Evolutionary conservation across 768 basidiomycete species (phyloP).

Genomic region (Mycena haematopus): DNA sequence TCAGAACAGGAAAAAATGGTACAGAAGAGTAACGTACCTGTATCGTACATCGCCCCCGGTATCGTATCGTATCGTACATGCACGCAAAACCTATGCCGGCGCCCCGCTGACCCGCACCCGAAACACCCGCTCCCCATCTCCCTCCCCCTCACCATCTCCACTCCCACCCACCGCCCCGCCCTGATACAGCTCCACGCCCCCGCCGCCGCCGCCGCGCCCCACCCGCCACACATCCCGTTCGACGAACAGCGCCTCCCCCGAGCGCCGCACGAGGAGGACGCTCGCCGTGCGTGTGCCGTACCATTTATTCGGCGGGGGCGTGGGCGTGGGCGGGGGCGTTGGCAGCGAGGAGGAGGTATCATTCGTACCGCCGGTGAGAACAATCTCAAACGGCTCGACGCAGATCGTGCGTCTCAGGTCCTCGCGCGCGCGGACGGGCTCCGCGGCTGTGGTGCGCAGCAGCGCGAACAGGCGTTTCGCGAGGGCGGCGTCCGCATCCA

Average conservation of each 20-base stretch:
- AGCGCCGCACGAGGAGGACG: constrained; percentile 66
- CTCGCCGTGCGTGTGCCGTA: constrained; percentile 79
- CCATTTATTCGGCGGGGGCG: background rate
- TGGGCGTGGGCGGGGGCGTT: too few species aligned
- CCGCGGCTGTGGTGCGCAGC: constrained; percentile 59
- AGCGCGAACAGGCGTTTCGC: constrained; percentile 66
- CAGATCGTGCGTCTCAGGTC: constrained; percentile 70
- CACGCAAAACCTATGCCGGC: background rate
- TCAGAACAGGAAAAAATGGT: background rate
- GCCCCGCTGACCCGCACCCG: constrained; percentile 25
- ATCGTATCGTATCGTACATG: background rate
- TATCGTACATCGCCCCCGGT: too few species aligned
- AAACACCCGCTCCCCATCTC: constrained; percentile 55
- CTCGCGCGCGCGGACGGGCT: constrained; percentile 53
- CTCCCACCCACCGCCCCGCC: constrained; percentile 42
- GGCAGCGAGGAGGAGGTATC: too few species aligned
- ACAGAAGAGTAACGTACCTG: background rate
- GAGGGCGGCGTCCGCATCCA: constrained; percentile 53
- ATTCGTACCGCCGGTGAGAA: background rate
- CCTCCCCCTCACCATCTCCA: constrained; percentile 41
- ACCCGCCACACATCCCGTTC: constrained; percentile 72
- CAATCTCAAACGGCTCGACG: constrained; percentile 54
- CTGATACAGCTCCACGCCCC: constrained; percentile 35
- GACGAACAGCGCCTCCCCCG: constrained; percentile 67
- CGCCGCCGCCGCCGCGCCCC: background rate